phyloP scores from a whole-genome alignment of 371 early-diverging fungal genomes.

The Apophysomyces trapeziformis region DNA sequence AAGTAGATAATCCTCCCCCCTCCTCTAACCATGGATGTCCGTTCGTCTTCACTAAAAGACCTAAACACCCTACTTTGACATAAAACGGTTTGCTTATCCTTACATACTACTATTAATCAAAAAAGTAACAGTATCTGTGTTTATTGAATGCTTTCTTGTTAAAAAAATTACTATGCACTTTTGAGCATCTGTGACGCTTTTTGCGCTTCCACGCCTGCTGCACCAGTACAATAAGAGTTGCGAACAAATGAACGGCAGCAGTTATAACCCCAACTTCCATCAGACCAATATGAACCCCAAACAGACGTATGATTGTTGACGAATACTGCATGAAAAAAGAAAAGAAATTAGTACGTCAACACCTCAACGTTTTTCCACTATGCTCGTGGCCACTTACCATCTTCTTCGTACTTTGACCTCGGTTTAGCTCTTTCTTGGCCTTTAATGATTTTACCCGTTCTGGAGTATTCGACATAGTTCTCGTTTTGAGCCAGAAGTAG shows the following conservation, averaged over 20 bases:
- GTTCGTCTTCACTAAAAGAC: too few species aligned
- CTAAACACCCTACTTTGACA: too few species aligned
- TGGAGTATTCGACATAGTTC: conserved; percentile 95
- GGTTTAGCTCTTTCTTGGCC: conserved; percentile 81
- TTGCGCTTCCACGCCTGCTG: conserved; percentile 78
- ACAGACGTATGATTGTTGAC: conserved; percentile 86
- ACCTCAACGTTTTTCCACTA: background rate
- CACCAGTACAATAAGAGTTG: conserved; percentile 85
- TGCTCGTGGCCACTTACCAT: conserved; percentile 58
- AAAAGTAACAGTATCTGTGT: too few species aligned
- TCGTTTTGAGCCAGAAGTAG: conserved; percentile 88
- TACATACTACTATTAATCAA: too few species aligned
- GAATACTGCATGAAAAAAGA: conserved; percentile 43
- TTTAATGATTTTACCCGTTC: conserved; percentile 87
- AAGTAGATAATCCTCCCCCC: background rate
- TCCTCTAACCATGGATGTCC: too few species aligned
- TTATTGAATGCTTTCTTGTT: conserved; percentile 14
- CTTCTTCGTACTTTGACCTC: conserved; percentile 90
- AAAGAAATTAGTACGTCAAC: conserved; percentile 10
- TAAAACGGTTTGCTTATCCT: too few species aligned
- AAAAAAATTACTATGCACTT: conserved; percentile 6
- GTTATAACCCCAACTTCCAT: conserved; percentile 95
- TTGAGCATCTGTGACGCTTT: conserved; percentile 35
- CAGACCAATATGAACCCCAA: conserved; percentile 96
- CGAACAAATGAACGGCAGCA: conserved; percentile 85